Evolutionary conservation across 164 flowering plant genomes (phyloP).

Genomic region (Kalanchoe fedtschenkoi): DNA sequence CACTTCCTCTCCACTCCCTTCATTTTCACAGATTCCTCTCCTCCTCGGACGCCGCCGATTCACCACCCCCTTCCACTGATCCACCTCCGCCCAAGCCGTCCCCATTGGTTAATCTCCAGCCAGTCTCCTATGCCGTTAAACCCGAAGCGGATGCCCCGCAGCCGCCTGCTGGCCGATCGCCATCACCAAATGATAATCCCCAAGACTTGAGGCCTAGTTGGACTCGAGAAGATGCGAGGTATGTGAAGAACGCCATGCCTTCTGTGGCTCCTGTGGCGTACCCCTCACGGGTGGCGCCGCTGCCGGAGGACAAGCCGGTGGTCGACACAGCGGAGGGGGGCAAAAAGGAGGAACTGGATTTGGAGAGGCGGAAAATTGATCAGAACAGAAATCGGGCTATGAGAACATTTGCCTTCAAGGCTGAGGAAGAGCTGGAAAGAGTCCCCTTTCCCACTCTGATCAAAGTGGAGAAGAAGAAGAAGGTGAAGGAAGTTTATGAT

Average conservation of each 20-base stretch:
- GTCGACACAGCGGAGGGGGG: constrained; percentile 13
- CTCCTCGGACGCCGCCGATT: constrained; percentile 10
- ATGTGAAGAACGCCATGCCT: constrained; percentile 44
- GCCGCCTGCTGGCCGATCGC: neutral
- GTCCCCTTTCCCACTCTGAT: constrained; percentile 61
- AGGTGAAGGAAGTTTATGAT: constrained; percentile 44
- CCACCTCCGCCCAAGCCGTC: constrained; percentile 7
- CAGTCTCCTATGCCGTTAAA: constrained; percentile 54
- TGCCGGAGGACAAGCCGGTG: constrained; percentile 47
- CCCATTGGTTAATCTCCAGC: constrained; percentile 21
- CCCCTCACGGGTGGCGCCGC: constrained; percentile 56
- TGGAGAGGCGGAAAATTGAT: constrained; percentile 43
- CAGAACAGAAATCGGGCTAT: constrained; percentile 11
- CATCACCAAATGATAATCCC: neutral
- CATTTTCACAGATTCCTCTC: constrained; percentile 12
- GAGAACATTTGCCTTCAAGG: constrained; percentile 15
- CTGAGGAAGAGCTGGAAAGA: constrained; percentile 27
- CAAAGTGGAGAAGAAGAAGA: constrained; percentile 42
- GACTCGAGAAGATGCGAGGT: constrained; percentile 66
- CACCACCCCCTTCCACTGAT: constrained; percentile 4
- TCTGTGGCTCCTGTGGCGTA: constrained; percentile 55
- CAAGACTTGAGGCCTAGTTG: constrained; percentile 23
- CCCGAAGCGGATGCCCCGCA: constrained; percentile 21
- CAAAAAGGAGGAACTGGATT: constrained; percentile 19
- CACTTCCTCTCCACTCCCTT: constrained; percentile 15